A percentile compares a stretch with the other conserved stretches of the same genome.
phyloP scores from a whole-genome alignment of 495 filamentous ascomycete species.

The Aspergillus olivimuriae region DNA sequence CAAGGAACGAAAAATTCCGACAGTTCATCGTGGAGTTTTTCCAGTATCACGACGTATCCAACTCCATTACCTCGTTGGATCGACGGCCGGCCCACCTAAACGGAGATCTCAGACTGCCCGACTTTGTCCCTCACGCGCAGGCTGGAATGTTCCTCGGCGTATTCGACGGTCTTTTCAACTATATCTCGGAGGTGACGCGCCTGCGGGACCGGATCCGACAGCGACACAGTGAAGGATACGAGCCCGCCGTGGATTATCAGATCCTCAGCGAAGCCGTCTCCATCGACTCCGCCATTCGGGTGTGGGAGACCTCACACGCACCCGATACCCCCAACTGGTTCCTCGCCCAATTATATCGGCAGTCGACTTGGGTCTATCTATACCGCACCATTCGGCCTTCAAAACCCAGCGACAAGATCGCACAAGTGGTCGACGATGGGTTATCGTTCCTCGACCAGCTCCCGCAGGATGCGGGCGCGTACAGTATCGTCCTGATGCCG shows the following conservation, averaged over 20 bases:
- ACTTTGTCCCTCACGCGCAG: conserved; percentile 67
- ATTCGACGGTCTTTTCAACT: conserved; percentile 76
- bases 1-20: conserved; percentile 57
- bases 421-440: conserved; percentile 71
- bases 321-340: conserved; percentile 64
- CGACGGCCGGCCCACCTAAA: conserved; percentile 47
- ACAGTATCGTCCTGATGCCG: conserved; percentile 82
- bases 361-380: conserved; percentile 88
- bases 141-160: conserved; percentile 75
- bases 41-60: conserved; percentile 81
- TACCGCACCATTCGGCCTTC: conserved; percentile 79
- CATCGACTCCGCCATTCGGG: conserved; percentile 69
- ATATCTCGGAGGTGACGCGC: conserved; percentile 72
- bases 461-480: conserved; percentile 55
- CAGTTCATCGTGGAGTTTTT: conserved; percentile 91
- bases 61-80: conserved; percentile 67
- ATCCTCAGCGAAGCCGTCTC: conserved; percentile 67
- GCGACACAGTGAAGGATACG: conserved; percentile 54
- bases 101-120: conserved; percentile 58
- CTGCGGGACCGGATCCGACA: conserved; percentile 71
- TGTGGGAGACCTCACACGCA: conserved; percentile 68
- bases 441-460: conserved; percentile 57
- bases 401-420: conserved; percentile 59
- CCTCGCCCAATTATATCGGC: conserved; percentile 78
- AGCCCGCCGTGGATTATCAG: conserved; percentile 69